A percentile compares a stretch with the other conserved stretches of the same genome.
Evolutionary conservation across 208 protist genomes (phyloP).

Genomic region (Leishmania turanica): DNA sequence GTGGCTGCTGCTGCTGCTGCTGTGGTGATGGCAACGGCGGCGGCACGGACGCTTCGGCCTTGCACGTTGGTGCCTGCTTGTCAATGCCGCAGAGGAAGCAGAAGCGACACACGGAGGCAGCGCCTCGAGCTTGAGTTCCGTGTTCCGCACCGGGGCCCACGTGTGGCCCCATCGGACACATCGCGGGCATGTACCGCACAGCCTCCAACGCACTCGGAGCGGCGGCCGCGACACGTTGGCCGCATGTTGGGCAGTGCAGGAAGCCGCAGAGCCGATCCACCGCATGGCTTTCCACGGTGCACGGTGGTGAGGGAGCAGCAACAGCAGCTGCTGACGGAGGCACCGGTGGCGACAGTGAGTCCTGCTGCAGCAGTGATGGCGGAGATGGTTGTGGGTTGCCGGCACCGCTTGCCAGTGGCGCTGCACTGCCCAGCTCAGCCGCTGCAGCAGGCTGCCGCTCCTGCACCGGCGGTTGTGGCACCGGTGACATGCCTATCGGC

Average conservation of each 20-base stretch:
- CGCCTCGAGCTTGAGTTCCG: not conserved
- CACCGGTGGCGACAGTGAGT: not conserved
- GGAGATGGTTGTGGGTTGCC: not conserved
- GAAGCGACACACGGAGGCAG: constrained; percentile 2
- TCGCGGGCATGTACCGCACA: not conserved
- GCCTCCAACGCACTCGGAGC: not conserved
- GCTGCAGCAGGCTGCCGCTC: not conserved
- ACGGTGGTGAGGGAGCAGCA: not conserved
- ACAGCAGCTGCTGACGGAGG: not conserved
- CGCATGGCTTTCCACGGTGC: constrained; percentile 9
- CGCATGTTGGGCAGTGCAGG: constrained; percentile 26
- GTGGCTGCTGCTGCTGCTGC: not conserved
- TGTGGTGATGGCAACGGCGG: not conserved
- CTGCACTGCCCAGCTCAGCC: not conserved
- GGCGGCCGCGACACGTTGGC: constrained; percentile 4
- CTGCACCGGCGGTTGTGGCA: not conserved
- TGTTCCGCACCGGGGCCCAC: not conserved
- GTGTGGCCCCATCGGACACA: constrained; percentile 14
- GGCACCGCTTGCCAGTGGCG: not conserved
- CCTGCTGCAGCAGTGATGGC: not conserved
- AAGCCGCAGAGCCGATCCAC: constrained; percentile 22
- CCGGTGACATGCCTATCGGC: not conserved
- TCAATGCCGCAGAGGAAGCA: constrained; percentile 30
- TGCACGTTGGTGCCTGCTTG: not conserved
- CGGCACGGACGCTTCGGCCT: not conserved